These are phyloP conservation scores for Phytophthora pistaciae DNA, from an alignment of 352 stramenopile genomes.

Conservation along the genomic window DNA sequence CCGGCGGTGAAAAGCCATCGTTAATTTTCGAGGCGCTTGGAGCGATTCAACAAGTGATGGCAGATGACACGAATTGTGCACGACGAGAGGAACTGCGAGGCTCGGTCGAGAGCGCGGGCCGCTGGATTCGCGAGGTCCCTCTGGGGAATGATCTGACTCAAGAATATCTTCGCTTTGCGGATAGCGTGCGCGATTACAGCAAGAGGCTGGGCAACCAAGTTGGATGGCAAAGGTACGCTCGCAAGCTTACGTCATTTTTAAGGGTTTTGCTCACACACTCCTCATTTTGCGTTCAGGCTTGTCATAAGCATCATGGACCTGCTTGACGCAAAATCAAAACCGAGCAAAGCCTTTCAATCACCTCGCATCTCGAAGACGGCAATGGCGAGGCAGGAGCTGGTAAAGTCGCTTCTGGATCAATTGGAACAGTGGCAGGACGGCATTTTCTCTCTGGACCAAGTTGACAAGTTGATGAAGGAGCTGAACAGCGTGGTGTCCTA, in stretches of 20 bases:
- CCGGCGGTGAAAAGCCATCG: slow-evolving; percentile 1
- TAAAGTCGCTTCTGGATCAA: slow-evolving; percentile 14
- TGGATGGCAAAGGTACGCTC: slow-evolving; percentile 26
- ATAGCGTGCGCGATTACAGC: slow-evolving; percentile 13
- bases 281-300: slow-evolving; percentile 13
- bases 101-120: slow-evolving; percentile 1
- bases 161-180: slow-evolving; percentile 17
- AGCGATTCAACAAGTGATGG: slow-evolving; percentile 26
- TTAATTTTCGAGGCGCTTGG: slow-evolving; percentile 20
- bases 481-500: slow-evolving; percentile 20
- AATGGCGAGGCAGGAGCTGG: not conserved
- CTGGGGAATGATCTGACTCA: slow-evolving; percentile 10
- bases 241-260: not conserved
- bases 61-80: slow-evolving; percentile 12
- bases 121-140: slow-evolving; percentile 20
- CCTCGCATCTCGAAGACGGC: slow-evolving; percentile 4
- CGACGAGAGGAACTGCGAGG: not conserved
- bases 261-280: not conserved
- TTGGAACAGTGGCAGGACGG: slow-evolving; percentile 35
- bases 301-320: slow-evolving; percentile 4
- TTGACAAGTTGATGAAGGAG: slow-evolving; percentile 30
- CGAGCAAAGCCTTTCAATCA: not conserved
- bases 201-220: slow-evolving; percentile 19
- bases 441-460: slow-evolving; percentile 40
- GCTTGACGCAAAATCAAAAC: slow-evolving; percentile 2